These are phyloP conservation scores for Hypoxylon fragiforme DNA, from an alignment of 495 filamentous ascomycete genomes.

Conservation along the genomic window DNA sequence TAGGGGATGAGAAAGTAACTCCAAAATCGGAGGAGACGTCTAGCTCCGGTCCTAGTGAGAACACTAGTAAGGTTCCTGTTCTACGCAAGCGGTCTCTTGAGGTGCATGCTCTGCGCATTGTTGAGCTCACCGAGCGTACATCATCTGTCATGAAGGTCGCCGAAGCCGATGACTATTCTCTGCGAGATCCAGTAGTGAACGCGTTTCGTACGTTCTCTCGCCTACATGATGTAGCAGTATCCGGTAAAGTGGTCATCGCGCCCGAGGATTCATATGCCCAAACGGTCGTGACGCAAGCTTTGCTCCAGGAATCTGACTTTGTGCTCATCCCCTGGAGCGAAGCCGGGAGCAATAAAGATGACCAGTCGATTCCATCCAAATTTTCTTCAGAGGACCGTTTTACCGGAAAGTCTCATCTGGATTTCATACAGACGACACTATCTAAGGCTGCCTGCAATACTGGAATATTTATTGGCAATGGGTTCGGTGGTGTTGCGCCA, in stretches of 20 bases:
- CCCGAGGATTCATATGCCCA: constrained; percentile 80
- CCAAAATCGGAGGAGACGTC: constrained; percentile 25
- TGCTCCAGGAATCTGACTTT: constrained; percentile 72
- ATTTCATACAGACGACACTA: constrained; percentile 69
- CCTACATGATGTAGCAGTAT: constrained; percentile 81
- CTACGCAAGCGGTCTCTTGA: constrained; percentile 61
- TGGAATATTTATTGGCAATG: constrained; percentile 82
- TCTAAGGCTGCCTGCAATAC: constrained; percentile 63
- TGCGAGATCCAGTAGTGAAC: constrained; percentile 86
- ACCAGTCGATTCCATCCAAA: constrained; percentile 47
- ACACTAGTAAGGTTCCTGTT: constrained; percentile 18
- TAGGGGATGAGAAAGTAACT: constrained; percentile 57
- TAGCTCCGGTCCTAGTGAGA: constrained; percentile 30
- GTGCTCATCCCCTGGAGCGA: constrained; percentile 92
- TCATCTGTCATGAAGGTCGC: constrained; percentile 95
- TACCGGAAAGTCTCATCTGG: constrained; percentile 57
- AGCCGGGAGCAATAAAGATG: constrained; percentile 71
- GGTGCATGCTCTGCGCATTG: constrained; percentile 81
- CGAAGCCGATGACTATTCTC: constrained; percentile 73
- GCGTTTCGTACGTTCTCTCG: constrained; percentile 87
- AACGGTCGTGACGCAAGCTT: constrained; percentile 67
- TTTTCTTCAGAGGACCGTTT: constrained; percentile 52
- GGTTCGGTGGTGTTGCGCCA: constrained; percentile 58
- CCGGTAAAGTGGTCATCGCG: constrained; percentile 75
- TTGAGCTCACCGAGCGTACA: constrained; percentile 89